These are phyloP conservation scores for Lactifluus volemus DNA, from an alignment of 768 basidiomycete genomes.

Conservation along the genomic window DNA sequence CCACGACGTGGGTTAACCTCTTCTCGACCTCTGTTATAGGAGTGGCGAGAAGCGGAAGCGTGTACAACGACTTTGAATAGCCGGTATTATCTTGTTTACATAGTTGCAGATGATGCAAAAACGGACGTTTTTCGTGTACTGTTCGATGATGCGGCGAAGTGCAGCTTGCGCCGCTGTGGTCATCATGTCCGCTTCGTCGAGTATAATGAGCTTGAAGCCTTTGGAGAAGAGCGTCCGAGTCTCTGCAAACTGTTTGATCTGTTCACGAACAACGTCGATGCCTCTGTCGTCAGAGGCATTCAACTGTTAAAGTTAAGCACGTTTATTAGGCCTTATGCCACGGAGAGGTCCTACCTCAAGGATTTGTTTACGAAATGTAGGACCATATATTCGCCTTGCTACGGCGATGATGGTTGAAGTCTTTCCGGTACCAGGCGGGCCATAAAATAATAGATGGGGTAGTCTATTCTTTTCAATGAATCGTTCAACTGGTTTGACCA, in stretches of 20 bases:
- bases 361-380: constrained; percentile 81
- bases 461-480: constrained; percentile 93
- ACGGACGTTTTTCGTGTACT: constrained; percentile 96
- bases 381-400: constrained; percentile 88
- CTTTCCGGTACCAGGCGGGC: constrained; percentile 97
- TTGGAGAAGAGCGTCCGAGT: constrained; percentile 87
- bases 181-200: constrained; percentile 99
- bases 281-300: constrained; percentile 99
- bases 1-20: constrained; percentile 67
- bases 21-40: constrained; percentile 76
- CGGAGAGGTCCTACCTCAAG: constrained; percentile 57
- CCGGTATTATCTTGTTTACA: constrained; percentile 97
- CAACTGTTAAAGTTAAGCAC: constrained; percentile 41
- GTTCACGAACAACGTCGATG: constrained; percentile 96
- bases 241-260: constrained; percentile 98
- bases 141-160: constrained; percentile 93
- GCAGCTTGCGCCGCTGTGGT: constrained; percentile 96
- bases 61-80: constrained; percentile 97
- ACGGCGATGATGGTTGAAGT: constrained; percentile 96
- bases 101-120: constrained; percentile 99
- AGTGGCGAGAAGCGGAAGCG: constrained; percentile 95
- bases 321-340: neutral
- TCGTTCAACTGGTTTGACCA: constrained; percentile 62
- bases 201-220: constrained; percentile 94
- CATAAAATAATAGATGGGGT: constrained; percentile 94